A percentile compares a stretch with the other conserved stretches of the same genome.
phyloP scores from a whole-genome alignment of 305 asterid genomes.

The Ilex paraguariensis region DNA sequence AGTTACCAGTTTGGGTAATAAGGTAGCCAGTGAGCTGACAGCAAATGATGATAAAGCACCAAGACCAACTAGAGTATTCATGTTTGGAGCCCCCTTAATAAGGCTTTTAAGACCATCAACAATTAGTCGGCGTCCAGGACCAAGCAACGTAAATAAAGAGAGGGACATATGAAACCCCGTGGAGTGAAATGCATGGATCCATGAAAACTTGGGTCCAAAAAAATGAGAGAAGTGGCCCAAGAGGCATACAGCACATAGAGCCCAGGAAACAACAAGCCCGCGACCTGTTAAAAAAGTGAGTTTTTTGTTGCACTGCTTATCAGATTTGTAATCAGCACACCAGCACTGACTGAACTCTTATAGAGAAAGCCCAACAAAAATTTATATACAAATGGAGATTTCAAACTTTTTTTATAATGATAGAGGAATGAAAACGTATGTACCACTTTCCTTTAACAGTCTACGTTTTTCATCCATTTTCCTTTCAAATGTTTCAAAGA shows the following conservation, averaged over 20 bases:
- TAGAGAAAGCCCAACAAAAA: neutral
- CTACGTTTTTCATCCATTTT: slow-evolving; percentile 78
- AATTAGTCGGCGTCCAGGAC: slow-evolving; percentile 90
- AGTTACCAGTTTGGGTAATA: slow-evolving; percentile 85
- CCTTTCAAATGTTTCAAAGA: slow-evolving; percentile 78
- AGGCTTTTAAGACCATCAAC: slow-evolving; percentile 89
- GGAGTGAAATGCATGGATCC: slow-evolving; percentile 93
- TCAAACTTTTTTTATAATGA: slow-evolving; percentile 3
- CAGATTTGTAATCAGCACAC: slow-evolving; percentile 3
- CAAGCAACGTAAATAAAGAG: slow-evolving; percentile 83
- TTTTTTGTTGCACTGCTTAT: slow-evolving; percentile 13
- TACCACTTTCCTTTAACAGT: slow-evolving; percentile 85
- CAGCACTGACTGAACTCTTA: no score
- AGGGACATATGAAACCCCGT: slow-evolving; percentile 87
- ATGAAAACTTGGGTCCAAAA: slow-evolving; percentile 86
- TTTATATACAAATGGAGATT: neutral
- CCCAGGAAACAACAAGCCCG: slow-evolving; percentile 92
- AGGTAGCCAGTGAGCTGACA: slow-evolving; percentile 92
- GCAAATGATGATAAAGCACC: slow-evolving; percentile 98
- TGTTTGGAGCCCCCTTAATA: slow-evolving; percentile 84
- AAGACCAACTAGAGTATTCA: slow-evolving; percentile 98
- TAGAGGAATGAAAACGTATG: slow-evolving; percentile 11
- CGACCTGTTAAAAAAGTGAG: slow-evolving; percentile 64
- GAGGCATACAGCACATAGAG: slow-evolving; percentile 88
- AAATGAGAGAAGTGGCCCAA: slow-evolving; percentile 91